Evolutionary conservation across 306 rosid species (phyloP).

Genomic region (Trifolium fragiferum): DNA sequence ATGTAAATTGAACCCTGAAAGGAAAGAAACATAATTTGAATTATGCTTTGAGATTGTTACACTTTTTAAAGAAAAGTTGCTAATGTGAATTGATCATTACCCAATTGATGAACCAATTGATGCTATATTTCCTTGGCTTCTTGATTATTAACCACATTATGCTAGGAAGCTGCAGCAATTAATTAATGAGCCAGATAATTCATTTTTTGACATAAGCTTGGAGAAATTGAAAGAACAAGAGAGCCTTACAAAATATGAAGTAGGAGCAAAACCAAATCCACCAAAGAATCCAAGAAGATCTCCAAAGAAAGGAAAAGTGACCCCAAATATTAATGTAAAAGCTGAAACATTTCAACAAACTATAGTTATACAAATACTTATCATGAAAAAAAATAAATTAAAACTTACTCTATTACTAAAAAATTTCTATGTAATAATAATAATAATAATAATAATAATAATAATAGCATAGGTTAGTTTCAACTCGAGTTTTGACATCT

Average conservation of each 20-base stretch:
- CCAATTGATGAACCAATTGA: slow-evolving; percentile 90
- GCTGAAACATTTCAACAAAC: slow-evolving; percentile 57
- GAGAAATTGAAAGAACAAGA: background rate
- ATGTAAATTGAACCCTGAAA: slow-evolving; percentile 68
- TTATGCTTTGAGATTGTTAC: background rate
- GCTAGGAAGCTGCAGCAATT: slow-evolving; percentile 73
- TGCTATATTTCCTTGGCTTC: slow-evolving; percentile 83
- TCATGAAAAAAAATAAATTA: background rate
- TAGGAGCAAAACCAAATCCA: slow-evolving; percentile 92
- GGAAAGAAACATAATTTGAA: slow-evolving; percentile 37
- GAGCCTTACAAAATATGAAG: slow-evolving; percentile 72
- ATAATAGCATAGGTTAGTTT: slow-evolving; percentile 8
- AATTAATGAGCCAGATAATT: slow-evolving; percentile 14
- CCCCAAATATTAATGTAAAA: slow-evolving; percentile 71
- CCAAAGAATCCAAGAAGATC: slow-evolving; percentile 97
- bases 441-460: too few species aligned
- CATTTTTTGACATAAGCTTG: background rate
- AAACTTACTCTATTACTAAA: background rate
- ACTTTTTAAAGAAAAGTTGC: slow-evolving; percentile 19
- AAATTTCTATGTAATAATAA: background rate
- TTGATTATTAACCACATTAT: slow-evolving; percentile 85
- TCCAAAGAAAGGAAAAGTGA: slow-evolving; percentile 93
- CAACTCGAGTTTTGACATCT: slow-evolving; percentile 36
- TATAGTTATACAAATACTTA: background rate
- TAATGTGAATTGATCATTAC: slow-evolving; percentile 49